Conservation (phyloP, 495 filamentous ascomycete species). For the Monascus purpureus region DNA sequence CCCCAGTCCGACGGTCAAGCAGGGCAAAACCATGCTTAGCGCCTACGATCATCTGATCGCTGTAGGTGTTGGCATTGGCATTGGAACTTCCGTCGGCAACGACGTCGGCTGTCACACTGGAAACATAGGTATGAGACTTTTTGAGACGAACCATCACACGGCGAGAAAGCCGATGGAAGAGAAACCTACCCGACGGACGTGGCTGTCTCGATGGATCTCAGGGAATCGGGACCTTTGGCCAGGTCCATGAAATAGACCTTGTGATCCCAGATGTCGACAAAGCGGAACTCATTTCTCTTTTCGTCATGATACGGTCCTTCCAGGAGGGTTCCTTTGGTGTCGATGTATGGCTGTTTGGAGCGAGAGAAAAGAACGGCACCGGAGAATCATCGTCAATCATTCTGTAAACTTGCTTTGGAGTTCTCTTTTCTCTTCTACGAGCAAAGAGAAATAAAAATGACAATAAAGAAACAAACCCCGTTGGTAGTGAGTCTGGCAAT, state of each 20-base stretch:
- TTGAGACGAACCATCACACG: not conserved
- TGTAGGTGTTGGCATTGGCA: slow-evolving; percentile 33
- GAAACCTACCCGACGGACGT: slow-evolving; percentile 42
- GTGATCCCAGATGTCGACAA: slow-evolving; percentile 77
- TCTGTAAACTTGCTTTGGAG: not conserved
- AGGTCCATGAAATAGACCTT: slow-evolving; percentile 63
- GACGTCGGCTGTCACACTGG: slow-evolving; percentile 69
- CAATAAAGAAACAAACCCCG: slow-evolving; percentile 1
- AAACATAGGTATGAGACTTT: not conserved
- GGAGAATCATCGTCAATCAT: not conserved
- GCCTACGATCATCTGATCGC: slow-evolving; percentile 55
- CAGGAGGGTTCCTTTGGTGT: slow-evolving; percentile 57
- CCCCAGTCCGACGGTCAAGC: slow-evolving; percentile 51
- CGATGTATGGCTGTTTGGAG: slow-evolving; percentile 51
- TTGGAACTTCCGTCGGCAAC: slow-evolving; percentile 38
- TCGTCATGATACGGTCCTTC: slow-evolving; percentile 75
- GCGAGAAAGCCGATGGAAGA: not conserved
- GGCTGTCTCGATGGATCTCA: slow-evolving; percentile 53
- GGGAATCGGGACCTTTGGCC: slow-evolving; percentile 44
- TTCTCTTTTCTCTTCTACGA: not conserved
- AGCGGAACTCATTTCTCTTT: slow-evolving; percentile 57
- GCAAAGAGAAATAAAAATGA: not conserved
- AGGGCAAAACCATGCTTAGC: slow-evolving; percentile 72
- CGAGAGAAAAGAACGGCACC: not conserved
- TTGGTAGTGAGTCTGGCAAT: no score